These are phyloP conservation scores for Botrytis deweyae DNA, from an alignment of 2,329 filamentous ascomycete genomes.

Conservation along the genomic window DNA sequence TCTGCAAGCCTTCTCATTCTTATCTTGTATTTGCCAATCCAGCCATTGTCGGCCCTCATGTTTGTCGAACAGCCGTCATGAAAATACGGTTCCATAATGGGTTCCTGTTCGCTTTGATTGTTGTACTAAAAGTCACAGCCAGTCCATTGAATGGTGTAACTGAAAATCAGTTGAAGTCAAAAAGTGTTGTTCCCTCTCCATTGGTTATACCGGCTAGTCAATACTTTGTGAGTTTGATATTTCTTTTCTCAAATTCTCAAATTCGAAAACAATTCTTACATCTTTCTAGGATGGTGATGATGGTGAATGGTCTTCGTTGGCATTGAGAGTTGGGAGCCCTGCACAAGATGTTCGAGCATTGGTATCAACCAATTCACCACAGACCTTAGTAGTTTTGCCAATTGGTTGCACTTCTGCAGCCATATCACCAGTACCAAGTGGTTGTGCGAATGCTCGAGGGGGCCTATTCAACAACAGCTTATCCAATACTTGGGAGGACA, in stretches of 20 bases:
- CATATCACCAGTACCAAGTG: constrained; percentile 38
- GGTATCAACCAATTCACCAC: constrained; percentile 43
- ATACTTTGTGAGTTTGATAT: constrained; percentile 26
- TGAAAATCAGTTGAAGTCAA: not conserved
- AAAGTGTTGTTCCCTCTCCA: constrained; percentile 20
- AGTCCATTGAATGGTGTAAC: not conserved
- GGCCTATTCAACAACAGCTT: constrained; percentile 52
- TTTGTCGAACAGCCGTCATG: constrained; percentile 17
- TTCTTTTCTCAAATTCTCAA: not conserved
- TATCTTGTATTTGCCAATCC: not conserved
- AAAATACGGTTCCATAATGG: constrained; percentile 14
- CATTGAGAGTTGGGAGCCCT: constrained; percentile 56
- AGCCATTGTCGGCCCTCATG: constrained; percentile 15
- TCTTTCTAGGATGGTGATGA: constrained; percentile 56
- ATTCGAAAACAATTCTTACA: constrained; percentile 32
- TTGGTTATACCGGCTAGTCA: constrained; percentile 29
- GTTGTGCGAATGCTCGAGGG: constrained; percentile 52
- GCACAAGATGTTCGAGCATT: constrained; percentile 45
- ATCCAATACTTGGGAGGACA: constrained; percentile 54
- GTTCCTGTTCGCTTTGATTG: constrained; percentile 4
- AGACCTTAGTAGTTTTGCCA: constrained; percentile 40
- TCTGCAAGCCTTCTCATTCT: not conserved
- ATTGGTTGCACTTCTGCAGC: constrained; percentile 38
- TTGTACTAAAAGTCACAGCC: constrained; percentile 5
- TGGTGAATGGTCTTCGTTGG: constrained; percentile 69